Evolutionary conservation across 495 filamentous ascomycete genomes (phyloP).

Genomic region (Tuber magnatum): DNA sequence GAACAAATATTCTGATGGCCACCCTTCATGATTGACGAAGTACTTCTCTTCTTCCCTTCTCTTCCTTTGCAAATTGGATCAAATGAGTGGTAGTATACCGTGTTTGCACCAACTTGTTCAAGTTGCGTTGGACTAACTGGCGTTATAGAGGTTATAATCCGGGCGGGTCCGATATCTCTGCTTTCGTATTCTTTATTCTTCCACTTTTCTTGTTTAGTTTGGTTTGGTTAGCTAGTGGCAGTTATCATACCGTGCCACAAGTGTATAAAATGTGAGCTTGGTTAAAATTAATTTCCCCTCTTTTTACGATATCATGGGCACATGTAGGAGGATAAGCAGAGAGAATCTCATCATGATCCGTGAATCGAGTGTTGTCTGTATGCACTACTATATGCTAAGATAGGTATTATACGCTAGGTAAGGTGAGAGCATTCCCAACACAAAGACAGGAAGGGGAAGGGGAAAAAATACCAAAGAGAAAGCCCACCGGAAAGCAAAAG

Average conservation of each 20-base stretch:
- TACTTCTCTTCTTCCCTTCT: background rate
- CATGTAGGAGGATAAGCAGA: background rate
- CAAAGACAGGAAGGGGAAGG: background rate
- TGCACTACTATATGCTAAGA: background rate
- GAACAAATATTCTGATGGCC: background rate
- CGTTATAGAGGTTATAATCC: background rate
- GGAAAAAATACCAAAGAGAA: background rate
- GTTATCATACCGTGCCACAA: background rate
- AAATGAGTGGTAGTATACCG: background rate
- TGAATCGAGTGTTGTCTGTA: background rate
- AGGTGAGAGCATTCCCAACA: constrained; percentile 7
- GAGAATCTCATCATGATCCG: background rate
- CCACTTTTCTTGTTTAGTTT: background rate
- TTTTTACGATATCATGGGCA: background rate
- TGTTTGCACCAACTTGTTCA: background rate
- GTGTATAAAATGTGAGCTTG: background rate
- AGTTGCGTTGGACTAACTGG: background rate
- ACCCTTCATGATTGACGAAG: background rate
- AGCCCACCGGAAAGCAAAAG: background rate
- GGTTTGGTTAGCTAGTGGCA: background rate
- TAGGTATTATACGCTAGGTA: background rate
- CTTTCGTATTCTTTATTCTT: background rate
- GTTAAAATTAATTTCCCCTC: background rate
- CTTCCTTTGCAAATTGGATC: background rate
- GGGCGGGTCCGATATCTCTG: background rate